Base-by-base conservation (phyloP, 108 stramenopile genomes). In the Pseudonitzschia pungens region DNA sequence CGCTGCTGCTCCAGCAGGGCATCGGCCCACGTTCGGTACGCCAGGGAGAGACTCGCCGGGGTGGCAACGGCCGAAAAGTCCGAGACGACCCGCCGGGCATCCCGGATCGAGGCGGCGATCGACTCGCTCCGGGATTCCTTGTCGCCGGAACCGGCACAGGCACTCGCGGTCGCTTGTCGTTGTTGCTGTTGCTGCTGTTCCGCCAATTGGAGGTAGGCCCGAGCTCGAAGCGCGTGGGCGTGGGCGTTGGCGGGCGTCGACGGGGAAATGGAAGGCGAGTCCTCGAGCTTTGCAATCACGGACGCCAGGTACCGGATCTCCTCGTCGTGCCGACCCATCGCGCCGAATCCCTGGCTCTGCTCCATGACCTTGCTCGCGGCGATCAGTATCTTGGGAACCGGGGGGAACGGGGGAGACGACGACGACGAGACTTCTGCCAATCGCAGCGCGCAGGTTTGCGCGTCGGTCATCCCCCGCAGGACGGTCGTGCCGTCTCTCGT, bases 341-440 rank as follows among this genome's bases (percentile, higher is more conserved):
- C 72, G 73, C 76, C 76, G 77, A 52, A 56, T 12, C 33, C 14
- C 24, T 79, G 56, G 56, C 70, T 64, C 45, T 43, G 65, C 24
- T 74, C 80, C 65, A 81, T 58, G 18, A 72, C 57, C 57, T 67
- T 75, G 42, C 55, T 52, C 5, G 80, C 80, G 15, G 80, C 80
- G 11, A 71, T 22, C 44, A 81, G 45, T 24, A 74, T n/a, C 62
- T 74, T 74, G 62, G 72, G 51, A 53, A 73, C 58, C 3, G 20
- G 18, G 27, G 41, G 50, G 42, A 42, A 24, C 31, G 65, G 10
- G 21, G 56, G n/a, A 2, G 14, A 52, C 16, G 42, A 44, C 27
- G 57, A 6, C 36, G 53, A 62, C 22, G 70, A 31, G 4, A 33
- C 15, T 62, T 62, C 60, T 68, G 71, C 80, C 41, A 75, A 40